Evolutionary conservation across 2,329 filamentous ascomycete species (phyloP).

Genomic region (Penicillium italicum): DNA sequence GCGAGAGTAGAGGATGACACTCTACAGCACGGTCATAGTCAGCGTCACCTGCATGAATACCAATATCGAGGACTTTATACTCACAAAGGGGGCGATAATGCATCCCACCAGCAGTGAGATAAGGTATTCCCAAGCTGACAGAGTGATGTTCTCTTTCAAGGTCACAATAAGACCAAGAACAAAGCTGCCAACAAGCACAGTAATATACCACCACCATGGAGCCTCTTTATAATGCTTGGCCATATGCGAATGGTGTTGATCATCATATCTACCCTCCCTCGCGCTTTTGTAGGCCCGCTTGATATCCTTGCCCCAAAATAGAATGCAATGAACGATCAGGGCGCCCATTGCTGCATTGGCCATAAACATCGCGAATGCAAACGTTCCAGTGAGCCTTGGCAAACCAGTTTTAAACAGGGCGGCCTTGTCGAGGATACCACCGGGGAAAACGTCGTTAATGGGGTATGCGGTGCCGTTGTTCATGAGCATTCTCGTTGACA

Average conservation of each 20-base stretch:
- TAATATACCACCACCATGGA: constrained; percentile 37
- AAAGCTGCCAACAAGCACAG: constrained; percentile 29
- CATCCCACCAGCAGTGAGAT: constrained; percentile 31
- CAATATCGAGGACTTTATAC: background rate
- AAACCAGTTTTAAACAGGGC: constrained; percentile 46
- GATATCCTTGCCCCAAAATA: constrained; percentile 58
- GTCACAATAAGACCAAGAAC: constrained; percentile 27
- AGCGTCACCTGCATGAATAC: background rate
- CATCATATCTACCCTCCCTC: constrained; percentile 43
- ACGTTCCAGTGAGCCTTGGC: constrained; percentile 49
- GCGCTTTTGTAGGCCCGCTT: constrained; percentile 48
- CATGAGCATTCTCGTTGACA: constrained; percentile 50
- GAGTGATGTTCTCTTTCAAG: constrained; percentile 30
- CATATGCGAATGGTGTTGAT: constrained; percentile 55
- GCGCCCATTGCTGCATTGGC: constrained; percentile 59
- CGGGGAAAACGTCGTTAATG: constrained; percentile 41
- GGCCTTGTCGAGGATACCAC: constrained; percentile 21
- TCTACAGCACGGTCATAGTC: constrained; percentile 34
- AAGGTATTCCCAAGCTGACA: constrained; percentile 34
- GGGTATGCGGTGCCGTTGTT: constrained; percentile 45
- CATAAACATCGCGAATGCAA: constrained; percentile 55
- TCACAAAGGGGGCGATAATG: constrained; percentile 23
- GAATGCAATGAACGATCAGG: constrained; percentile 49
- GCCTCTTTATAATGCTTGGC: constrained; percentile 52
- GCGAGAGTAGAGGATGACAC: constrained; percentile 51